Evolutionary conservation across 208 protist genomes (phyloP).

Genomic region (Leishmania tarentolae): DNA sequence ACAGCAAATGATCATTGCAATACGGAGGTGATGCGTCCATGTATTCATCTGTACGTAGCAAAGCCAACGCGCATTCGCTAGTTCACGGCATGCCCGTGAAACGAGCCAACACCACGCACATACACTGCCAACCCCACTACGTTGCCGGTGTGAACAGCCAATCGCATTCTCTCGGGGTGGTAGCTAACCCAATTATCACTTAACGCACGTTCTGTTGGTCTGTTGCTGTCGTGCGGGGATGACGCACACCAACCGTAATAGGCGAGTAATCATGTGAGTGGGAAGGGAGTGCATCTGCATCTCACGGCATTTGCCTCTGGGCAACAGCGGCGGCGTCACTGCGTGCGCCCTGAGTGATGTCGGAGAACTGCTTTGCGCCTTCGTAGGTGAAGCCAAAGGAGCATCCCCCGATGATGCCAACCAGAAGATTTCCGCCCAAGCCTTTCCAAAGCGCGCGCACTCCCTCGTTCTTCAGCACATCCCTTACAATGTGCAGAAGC

Average conservation of each 20-base stretch:
- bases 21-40: background rate
- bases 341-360: constrained; percentile 34
- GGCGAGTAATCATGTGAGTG: background rate
- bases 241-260: background rate
- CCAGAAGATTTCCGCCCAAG: constrained; percentile 66
- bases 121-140: background rate
- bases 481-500: constrained; percentile 39
- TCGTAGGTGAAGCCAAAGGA: constrained; percentile 85
- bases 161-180: background rate
- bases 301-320: background rate
- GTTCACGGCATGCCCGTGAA: background rate
- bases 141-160: background rate
- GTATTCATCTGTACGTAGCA: too few species aligned
- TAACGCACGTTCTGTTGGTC: background rate
- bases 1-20: background rate
- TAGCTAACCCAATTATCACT: background rate
- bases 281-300: background rate
- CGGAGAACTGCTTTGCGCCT: constrained; percentile 77
- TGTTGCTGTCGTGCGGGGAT: background rate
- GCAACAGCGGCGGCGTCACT: background rate
- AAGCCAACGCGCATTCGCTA: background rate
- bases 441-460: constrained; percentile 70
- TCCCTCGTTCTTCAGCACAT: constrained; percentile 64
- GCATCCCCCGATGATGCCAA: constrained; percentile 62
- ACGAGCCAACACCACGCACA: background rate